A percentile compares a stretch with the other conserved stretches of the same genome.
Conservation (phyloP, 208 protist species). For the Kentomonas sorsogonicus region DNA sequence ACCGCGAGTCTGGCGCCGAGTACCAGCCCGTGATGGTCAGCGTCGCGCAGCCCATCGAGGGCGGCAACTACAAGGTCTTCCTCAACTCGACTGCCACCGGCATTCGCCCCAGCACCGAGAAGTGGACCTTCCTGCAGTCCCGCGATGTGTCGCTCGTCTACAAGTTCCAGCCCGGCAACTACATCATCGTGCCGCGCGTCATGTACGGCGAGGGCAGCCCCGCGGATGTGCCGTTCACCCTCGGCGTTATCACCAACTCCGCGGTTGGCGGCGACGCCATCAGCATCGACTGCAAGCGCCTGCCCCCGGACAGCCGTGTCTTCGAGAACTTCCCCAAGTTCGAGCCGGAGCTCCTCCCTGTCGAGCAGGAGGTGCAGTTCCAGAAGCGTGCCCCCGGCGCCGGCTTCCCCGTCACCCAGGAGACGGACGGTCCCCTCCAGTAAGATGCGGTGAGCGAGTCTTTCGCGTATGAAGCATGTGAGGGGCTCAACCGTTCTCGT, state of each 20-base stretch:
- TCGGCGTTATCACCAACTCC: conserved; percentile 50
- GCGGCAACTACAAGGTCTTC: conserved; percentile 51
- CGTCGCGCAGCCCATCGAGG: conserved; percentile 45
- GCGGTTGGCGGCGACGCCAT: conserved; percentile 47
- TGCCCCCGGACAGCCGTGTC: conserved; percentile 60
- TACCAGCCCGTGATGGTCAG: conserved; percentile 84
- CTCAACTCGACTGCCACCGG: conserved; percentile 73
- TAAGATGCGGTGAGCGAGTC: too few relatives aligned
- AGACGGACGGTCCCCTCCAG: conserved; percentile 28
- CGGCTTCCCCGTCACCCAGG: conserved; percentile 49
- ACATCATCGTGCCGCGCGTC: conserved; percentile 67
- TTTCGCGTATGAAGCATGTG: too few relatives aligned
- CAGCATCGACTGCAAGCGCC: conserved; percentile 45
- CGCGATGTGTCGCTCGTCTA: conserved; percentile 71
- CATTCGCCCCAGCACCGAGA: conserved; percentile 42
- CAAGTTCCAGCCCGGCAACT: conserved; percentile 62
- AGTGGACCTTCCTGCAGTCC: conserved; percentile 78
- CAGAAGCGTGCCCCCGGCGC: conserved; percentile 50
- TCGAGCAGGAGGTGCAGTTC: conserved; percentile 46
- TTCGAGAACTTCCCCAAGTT: conserved; percentile 86
- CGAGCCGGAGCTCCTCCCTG: conserved; percentile 32
- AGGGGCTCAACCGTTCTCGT: too few relatives aligned
- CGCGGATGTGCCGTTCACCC: conserved; percentile 40
- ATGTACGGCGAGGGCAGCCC: conserved; percentile 27
- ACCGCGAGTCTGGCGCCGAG: conserved; percentile 24